Conservation (phyloP, 441 rosid species). For the Pelargonium fulgidum region DNA sequence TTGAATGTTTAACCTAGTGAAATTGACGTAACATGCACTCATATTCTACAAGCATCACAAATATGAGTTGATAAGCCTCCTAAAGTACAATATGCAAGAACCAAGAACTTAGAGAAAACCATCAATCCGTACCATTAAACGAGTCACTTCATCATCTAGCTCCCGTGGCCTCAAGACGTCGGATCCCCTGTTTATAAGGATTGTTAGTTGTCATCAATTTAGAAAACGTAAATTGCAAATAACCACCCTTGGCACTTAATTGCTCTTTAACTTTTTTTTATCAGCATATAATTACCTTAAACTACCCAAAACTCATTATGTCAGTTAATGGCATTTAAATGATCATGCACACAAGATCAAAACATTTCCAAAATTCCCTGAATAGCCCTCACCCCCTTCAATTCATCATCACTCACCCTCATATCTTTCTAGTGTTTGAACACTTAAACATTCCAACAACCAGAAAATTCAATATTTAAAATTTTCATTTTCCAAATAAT, state of each 20-base stretch:
- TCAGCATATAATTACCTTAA: not conserved
- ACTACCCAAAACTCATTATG: not conserved
- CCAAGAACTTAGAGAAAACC: too few relatives aligned
- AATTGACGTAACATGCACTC: not conserved
- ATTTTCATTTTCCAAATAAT: too few relatives aligned
- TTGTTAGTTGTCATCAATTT: slow-evolving; percentile 23
- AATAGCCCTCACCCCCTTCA: too few relatives aligned
- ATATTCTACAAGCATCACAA: not conserved
- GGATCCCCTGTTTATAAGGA: slow-evolving; percentile 43
- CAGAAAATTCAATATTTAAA: not conserved
- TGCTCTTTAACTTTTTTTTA: too few relatives aligned
- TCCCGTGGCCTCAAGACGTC: slow-evolving; percentile 39
- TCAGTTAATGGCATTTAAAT: too few relatives aligned
- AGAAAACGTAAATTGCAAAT: not conserved
- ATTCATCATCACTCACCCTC: too few relatives aligned
- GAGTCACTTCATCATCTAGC: slow-evolving; percentile 36
- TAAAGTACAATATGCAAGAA: not conserved
- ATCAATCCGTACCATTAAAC: slow-evolving; percentile 38
- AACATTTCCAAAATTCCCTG: too few relatives aligned
- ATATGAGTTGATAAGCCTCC: not conserved
- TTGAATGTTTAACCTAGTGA: not conserved
- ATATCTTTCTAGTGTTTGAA: too few relatives aligned
- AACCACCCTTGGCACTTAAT: too few relatives aligned
- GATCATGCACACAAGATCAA: too few relatives aligned
- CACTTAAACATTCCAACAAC: not conserved